Evolutionary conservation across 2,329 filamentous ascomycete genomes (phyloP).

Genomic region (Aspergillus piperis): DNA sequence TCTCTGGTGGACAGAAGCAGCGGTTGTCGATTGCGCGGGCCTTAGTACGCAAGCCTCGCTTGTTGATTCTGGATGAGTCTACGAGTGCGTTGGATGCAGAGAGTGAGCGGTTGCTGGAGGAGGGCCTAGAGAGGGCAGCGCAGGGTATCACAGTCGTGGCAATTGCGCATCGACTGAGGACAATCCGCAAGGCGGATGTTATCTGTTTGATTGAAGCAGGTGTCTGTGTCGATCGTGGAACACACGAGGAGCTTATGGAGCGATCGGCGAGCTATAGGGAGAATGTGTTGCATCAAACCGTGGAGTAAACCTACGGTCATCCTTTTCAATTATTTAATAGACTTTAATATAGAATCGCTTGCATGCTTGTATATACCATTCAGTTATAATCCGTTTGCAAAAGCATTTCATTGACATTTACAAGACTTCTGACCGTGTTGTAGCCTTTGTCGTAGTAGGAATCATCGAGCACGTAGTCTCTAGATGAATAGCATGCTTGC

Average conservation of each 20-base stretch:
- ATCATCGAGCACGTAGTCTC: too few species aligned
- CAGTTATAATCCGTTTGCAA: too few species aligned
- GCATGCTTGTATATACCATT: too few species aligned
- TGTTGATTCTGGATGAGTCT: conserved; percentile 63
- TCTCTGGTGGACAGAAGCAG: conserved; percentile 62
- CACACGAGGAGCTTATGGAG: conserved; percentile 60
- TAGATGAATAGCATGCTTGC: too few species aligned
- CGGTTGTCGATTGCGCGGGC: conserved; percentile 61
- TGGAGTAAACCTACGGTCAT: conserved; percentile 15
- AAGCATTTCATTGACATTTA: too few species aligned
- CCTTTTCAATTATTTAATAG: too few species aligned
- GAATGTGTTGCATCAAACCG: conserved; percentile 42
- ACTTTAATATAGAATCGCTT: too few species aligned
- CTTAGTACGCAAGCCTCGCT: conserved; percentile 55
- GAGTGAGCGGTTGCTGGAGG: conserved; percentile 52
- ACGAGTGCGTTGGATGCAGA: conserved; percentile 61
- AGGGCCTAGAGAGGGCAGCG: conserved; percentile 39
- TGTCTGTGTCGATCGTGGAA: conserved; percentile 62
- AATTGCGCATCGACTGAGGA: conserved; percentile 46
- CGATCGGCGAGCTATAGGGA: conserved; percentile 43
- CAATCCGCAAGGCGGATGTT: conserved; percentile 69
- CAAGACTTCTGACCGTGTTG: too few species aligned
- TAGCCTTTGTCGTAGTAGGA: too few species aligned
- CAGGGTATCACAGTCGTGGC: conserved; percentile 44
- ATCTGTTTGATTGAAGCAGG: conserved; percentile 77